Conservation (phyloP, 768 basidiomycete genomes). For the Lactarius indigo region DNA sequence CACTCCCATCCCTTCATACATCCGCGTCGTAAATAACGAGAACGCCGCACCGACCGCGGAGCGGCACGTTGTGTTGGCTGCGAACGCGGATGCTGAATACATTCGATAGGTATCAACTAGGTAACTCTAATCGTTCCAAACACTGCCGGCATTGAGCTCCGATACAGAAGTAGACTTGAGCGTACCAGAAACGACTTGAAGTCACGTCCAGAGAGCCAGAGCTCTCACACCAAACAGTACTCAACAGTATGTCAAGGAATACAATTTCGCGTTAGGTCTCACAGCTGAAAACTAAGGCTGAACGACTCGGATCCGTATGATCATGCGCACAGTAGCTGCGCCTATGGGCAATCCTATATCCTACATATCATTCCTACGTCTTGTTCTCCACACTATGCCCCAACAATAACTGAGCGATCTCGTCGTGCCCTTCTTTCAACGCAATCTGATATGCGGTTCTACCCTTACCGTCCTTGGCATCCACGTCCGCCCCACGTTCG, state of each 20-base stretch:
- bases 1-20: conserved; percentile 14
- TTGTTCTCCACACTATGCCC: not conserved
- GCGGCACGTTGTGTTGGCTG: conserved; percentile 14
- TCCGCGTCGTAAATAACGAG: conserved; percentile 14
- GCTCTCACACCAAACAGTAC: too few species aligned
- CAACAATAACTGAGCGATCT: not conserved
- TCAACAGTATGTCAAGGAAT: too few species aligned
- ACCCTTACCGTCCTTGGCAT: not conserved
- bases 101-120: conserved; percentile 19
- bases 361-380: not conserved
- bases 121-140: conserved; percentile 7
- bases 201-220: too few species aligned
- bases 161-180: not conserved
- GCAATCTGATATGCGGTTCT: not conserved
- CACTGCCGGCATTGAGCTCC: not conserved
- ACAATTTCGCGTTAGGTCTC: too few species aligned
- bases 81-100: conserved; percentile 17
- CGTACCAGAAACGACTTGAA: conserved; percentile 17
- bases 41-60: conserved; percentile 8
- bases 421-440: not conserved
- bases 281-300: too few species aligned
- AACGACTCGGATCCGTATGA: not conserved
- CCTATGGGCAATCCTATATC: not conserved
- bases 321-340: not conserved
- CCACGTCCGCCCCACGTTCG: not conserved